A percentile compares a stretch with the other conserved stretches of the same genome.
Evolutionary conservation across 2,329 filamentous ascomycete species (phyloP).

Genomic region (Colletotrichum horii): DNA sequence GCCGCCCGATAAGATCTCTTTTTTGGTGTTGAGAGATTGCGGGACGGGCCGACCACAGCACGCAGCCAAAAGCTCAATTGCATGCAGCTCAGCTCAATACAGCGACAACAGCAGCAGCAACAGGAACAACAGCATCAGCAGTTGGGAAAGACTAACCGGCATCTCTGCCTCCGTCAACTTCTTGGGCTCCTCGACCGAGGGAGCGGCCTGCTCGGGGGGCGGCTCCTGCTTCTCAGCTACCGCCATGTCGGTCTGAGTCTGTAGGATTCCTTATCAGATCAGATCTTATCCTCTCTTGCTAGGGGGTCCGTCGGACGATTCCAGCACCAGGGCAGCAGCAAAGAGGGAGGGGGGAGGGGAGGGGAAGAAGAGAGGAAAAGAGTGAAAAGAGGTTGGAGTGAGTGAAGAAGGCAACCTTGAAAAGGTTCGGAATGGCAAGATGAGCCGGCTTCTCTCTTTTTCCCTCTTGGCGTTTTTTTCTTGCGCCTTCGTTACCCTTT

Average conservation of each 20-base stretch:
- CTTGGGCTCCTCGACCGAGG: not conserved
- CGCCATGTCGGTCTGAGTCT: not conserved
- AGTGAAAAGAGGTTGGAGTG: not conserved
- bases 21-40: not conserved
- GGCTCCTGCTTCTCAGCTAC: slow-evolving; percentile 9
- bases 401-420: not conserved
- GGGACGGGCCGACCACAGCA: not conserved
- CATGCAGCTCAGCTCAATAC: not conserved
- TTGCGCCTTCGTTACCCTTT: not conserved
- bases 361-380: not conserved
- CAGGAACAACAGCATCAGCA: not conserved
- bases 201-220: not conserved
- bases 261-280: slow-evolving; percentile 3
- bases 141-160: slow-evolving; percentile 13
- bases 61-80: not conserved
- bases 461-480: not conserved
- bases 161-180: slow-evolving; percentile 1
- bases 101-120: not conserved
- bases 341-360: not conserved
- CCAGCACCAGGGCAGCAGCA: not conserved
- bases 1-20: not conserved
- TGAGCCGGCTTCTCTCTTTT: not conserved
- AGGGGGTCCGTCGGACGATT: not conserved
- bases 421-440: not conserved
- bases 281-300: slow-evolving; percentile 4